phyloP scores from a whole-genome alignment of 495 filamentous ascomycete genomes.

The Copromyces sp. region DNA sequence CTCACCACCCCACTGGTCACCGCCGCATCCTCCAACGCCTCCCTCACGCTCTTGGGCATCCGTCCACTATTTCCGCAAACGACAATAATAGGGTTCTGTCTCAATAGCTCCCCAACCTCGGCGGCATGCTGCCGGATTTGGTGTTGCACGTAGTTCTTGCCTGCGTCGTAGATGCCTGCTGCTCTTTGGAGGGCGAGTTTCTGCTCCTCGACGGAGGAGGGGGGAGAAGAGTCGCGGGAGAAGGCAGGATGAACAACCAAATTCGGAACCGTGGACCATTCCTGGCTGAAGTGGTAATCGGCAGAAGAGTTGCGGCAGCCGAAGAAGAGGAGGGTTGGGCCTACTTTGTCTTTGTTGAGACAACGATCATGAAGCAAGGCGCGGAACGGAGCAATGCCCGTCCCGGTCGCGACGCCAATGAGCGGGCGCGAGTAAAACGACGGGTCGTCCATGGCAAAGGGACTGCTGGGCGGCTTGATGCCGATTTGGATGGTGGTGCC shows the following conservation, averaged over 20 bases:
- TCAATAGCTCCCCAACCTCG: slow-evolving; percentile 49
- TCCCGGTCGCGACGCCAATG: slow-evolving; percentile 80
- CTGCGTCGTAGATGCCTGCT: slow-evolving; percentile 21
- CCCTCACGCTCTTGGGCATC: slow-evolving; percentile 86
- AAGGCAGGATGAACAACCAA: slow-evolving; percentile 67
- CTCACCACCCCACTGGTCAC: slow-evolving; percentile 17
- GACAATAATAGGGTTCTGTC: slow-evolving; percentile 32
- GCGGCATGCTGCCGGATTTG: slow-evolving; percentile 51
- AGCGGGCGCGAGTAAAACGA: slow-evolving; percentile 37
- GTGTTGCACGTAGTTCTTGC: slow-evolving; percentile 85
- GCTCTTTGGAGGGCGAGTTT: not conserved
- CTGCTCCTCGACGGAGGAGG: slow-evolving; percentile 36
- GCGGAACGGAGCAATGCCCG: slow-evolving; percentile 81
- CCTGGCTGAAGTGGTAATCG: slow-evolving; percentile 69
- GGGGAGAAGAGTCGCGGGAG: slow-evolving; percentile 41
- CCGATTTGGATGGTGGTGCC: slow-evolving; percentile 50
- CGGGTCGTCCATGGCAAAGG: slow-evolving; percentile 2
- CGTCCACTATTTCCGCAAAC: slow-evolving; percentile 76
- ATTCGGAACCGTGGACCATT: slow-evolving; percentile 47
- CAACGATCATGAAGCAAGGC: slow-evolving; percentile 62
- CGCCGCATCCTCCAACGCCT: slow-evolving; percentile 66
- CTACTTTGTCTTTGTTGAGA: slow-evolving; percentile 2
- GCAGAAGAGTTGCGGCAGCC: slow-evolving; percentile 62
- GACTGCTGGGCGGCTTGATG: slow-evolving; percentile 25
- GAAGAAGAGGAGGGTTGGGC: slow-evolving; percentile 52